phyloP scores from a whole-genome alignment of 805 yeast species.

The Saccharomycopsis guyanensis region DNA sequence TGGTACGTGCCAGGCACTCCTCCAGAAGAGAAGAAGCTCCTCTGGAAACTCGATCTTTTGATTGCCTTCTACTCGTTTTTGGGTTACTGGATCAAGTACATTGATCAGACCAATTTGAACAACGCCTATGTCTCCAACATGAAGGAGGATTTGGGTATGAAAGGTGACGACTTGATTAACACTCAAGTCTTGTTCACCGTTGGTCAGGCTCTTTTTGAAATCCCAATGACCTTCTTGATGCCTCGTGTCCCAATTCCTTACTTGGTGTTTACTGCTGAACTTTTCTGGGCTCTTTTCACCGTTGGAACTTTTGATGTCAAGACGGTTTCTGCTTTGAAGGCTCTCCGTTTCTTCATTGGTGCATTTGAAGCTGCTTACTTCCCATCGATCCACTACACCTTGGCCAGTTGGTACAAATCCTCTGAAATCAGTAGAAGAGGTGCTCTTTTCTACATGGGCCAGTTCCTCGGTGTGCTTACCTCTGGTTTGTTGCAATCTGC shows the following conservation, averaged over 20 bases:
- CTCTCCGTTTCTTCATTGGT: constrained; percentile 58
- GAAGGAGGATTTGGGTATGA: constrained; percentile 46
- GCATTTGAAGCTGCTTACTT: constrained; percentile 62
- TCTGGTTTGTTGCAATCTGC: constrained; percentile 58
- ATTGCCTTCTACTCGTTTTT: constrained; percentile 49
- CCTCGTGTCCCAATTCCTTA: constrained; percentile 49
- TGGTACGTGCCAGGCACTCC: constrained; percentile 35
- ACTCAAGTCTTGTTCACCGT: constrained; percentile 51
- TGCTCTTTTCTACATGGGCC: constrained; percentile 55
- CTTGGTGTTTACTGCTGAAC: constrained; percentile 47
- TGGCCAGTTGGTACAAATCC: constrained; percentile 52
- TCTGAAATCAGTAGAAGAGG: constrained; percentile 55
- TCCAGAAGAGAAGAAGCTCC: constrained; percentile 36
- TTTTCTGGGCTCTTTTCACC: constrained; percentile 64
- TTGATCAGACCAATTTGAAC: constrained; percentile 52
- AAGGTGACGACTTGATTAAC: constrained; percentile 55
- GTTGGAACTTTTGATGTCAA: constrained; percentile 45
- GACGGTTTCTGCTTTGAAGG: constrained; percentile 46
- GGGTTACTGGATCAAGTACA: constrained; percentile 61
- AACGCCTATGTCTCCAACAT: constrained; percentile 65
- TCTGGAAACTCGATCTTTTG: constrained; percentile 48
- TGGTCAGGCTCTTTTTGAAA: constrained; percentile 53
- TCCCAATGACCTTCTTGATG: constrained; percentile 53
- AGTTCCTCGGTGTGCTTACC: constrained; percentile 52
- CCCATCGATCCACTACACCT: constrained; percentile 53